Percentiles rank a stretch among this genome's conserved stretches.
These are phyloP conservation scores for Diaporthe citrichinensis DNA, from an alignment of 2,329 filamentous ascomycete species.

Conservation along the genomic window DNA sequence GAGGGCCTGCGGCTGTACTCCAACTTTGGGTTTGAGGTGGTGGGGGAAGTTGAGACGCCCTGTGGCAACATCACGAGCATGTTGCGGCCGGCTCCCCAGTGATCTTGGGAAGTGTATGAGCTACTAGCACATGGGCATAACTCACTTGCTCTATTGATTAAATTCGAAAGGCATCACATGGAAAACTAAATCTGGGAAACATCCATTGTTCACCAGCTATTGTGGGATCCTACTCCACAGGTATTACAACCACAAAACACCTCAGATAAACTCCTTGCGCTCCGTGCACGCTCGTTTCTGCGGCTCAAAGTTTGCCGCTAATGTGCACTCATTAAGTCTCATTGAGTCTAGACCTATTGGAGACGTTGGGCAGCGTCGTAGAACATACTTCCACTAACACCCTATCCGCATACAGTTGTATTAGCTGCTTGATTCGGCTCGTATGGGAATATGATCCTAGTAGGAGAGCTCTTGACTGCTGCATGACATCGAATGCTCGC, in stretches of 20 bases:
- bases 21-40: neutral
- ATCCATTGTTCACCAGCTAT: neutral
- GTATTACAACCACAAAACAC: neutral
- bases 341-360: neutral
- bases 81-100: neutral
- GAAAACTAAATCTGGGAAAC: neutral
- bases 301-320: neutral
- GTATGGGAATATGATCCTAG: neutral
- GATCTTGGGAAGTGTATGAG: neutral
- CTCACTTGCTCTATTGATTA: neutral
- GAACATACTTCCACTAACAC: neutral
- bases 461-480: neutral
- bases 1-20: neutral
- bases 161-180: neutral
- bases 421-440: neutral
- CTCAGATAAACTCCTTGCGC: neutral
- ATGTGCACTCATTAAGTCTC: neutral
- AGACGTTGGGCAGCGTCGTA: neutral
- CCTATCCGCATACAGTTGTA: neutral
- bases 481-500: neutral
- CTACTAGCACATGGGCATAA: neutral
- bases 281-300: neutral
- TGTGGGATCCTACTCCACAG: neutral
- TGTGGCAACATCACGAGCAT: neutral
- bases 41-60: neutral